These are phyloP conservation scores for Hypsizygus ulmarius DNA, from an alignment of 1,284 basidiomycete genomes.

Conservation along the genomic window DNA sequence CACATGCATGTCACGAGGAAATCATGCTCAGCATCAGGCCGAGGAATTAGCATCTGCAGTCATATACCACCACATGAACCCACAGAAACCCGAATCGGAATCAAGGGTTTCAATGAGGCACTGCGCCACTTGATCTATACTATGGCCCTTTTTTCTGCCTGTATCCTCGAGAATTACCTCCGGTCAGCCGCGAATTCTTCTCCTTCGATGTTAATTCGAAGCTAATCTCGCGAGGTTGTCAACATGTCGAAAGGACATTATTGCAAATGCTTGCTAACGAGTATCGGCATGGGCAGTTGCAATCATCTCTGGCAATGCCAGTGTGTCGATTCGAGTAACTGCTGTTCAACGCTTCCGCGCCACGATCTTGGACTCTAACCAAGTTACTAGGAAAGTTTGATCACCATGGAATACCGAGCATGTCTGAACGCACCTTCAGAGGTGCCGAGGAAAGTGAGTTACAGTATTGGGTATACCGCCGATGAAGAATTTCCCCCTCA, in stretches of 20 bases:
- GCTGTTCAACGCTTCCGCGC: too few relatives aligned
- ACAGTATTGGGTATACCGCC: constrained; percentile 2
- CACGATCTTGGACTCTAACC: not conserved
- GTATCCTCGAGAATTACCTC: not conserved
- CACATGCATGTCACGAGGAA: too few relatives aligned
- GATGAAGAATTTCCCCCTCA: not conserved
- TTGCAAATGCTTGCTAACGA: too few relatives aligned
- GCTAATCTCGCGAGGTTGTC: not conserved
- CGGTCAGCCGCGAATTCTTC: not conserved
- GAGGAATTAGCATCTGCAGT: too few relatives aligned
- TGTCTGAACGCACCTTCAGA: constrained; percentile 2
- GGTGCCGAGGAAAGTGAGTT: constrained; percentile 14
- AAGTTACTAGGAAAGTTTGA: constrained; percentile 1
- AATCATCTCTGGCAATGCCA: too few relatives aligned
- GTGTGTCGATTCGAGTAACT: too few relatives aligned
- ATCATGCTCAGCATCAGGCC: too few relatives aligned
- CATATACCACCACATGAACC: too few relatives aligned
- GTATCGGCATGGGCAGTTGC: too few relatives aligned
- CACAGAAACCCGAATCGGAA: too few relatives aligned
- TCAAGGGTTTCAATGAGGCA: too few relatives aligned
- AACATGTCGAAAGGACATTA: too few relatives aligned
- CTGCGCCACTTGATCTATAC: not conserved
- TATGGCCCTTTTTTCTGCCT: not conserved
- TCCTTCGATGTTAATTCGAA: not conserved
- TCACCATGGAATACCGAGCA: not conserved